Evolutionary conservation across 352 stramenopile genomes (phyloP).

Genomic region (Thraustochytrium striatum): DNA sequence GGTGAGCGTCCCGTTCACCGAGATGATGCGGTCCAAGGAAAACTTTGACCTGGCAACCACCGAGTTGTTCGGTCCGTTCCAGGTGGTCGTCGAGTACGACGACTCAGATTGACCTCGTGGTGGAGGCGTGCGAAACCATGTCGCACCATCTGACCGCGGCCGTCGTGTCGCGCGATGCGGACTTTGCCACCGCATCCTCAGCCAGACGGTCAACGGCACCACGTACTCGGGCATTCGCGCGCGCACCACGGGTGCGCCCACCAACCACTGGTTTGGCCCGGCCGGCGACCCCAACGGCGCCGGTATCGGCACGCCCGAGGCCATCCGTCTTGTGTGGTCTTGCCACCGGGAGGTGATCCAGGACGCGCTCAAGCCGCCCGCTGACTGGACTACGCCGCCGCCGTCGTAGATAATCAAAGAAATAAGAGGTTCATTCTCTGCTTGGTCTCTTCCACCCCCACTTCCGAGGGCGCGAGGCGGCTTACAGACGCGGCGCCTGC

Average conservation of each 20-base stretch:
- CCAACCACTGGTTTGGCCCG: conserved; percentile 94
- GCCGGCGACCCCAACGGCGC: conserved; percentile 89
- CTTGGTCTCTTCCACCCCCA: too few species aligned
- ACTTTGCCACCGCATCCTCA: conserved; percentile 88
- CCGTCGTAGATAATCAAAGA: conserved; percentile 62
- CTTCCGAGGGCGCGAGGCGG: too few species aligned
- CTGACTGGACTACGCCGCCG: conserved; percentile 71
- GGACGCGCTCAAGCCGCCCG: conserved; percentile 66
- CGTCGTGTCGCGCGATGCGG: conserved; percentile 91
- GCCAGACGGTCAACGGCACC: conserved; percentile 97
- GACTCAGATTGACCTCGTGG: conserved; percentile 79
- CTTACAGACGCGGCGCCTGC: too few species aligned
- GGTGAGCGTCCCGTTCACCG: conserved; percentile 90
- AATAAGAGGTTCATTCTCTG: not conserved
- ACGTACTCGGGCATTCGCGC: conserved; percentile 93
- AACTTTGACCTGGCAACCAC: conserved; percentile 88
- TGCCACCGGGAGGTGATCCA: conserved; percentile 96
- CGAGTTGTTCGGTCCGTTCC: conserved; percentile 98
- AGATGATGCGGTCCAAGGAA: conserved; percentile 85
- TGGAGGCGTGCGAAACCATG: conserved; percentile 90
- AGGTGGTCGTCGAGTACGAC: conserved; percentile 87
- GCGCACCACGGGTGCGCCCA: conserved; percentile 85
- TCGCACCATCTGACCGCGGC: conserved; percentile 93
- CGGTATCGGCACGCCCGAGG: conserved; percentile 95
- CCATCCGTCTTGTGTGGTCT: conserved; percentile 96